A percentile compares a stretch with the other conserved stretches of the same genome.
phyloP scores from a whole-genome alignment of 768 basidiomycete species.

The Auricularia sp. region DNA sequence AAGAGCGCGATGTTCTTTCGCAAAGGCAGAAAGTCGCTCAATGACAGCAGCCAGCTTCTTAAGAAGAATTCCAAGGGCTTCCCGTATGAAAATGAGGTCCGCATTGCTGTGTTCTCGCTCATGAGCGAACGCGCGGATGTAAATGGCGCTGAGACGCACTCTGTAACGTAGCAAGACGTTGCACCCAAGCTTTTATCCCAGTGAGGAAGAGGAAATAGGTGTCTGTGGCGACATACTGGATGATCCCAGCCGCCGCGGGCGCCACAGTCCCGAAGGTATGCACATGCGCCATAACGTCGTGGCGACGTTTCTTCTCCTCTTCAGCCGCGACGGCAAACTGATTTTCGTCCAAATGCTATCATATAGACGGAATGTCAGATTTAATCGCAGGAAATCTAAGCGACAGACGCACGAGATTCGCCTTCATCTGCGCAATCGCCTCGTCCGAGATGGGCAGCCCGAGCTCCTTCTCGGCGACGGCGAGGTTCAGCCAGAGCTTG shows the following conservation, averaged over 20 bases:
- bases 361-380: background rate
- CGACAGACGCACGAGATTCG: slow-evolving; percentile 57
- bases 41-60: slow-evolving; percentile 86
- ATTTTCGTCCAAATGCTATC: slow-evolving; percentile 67
- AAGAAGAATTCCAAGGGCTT: slow-evolving; percentile 75
- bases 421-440: slow-evolving; percentile 90
- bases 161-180: slow-evolving; percentile 98
- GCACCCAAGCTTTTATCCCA: slow-evolving; percentile 62
- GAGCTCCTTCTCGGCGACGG: slow-evolving; percentile 92
- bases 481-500: slow-evolving; percentile 90
- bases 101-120: slow-evolving; percentile 60
- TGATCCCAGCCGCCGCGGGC: slow-evolving; percentile 90
- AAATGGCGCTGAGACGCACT: slow-evolving; percentile 44
- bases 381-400: background rate
- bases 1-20: slow-evolving; percentile 73
- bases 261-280: slow-evolving; percentile 93
- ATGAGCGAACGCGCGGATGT: background rate
- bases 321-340: slow-evolving; percentile 87
- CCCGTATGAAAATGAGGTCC: slow-evolving; percentile 92
- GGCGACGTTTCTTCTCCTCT: slow-evolving; percentile 94
- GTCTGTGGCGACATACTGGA: slow-evolving; percentile 51
- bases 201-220: background rate
- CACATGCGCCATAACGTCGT: slow-evolving; percentile 99
- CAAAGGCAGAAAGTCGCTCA: slow-evolving; percentile 77
- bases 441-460: slow-evolving; percentile 83